Conservation (phyloP, 257 asterid species). For the Misopates orontium region DNA sequence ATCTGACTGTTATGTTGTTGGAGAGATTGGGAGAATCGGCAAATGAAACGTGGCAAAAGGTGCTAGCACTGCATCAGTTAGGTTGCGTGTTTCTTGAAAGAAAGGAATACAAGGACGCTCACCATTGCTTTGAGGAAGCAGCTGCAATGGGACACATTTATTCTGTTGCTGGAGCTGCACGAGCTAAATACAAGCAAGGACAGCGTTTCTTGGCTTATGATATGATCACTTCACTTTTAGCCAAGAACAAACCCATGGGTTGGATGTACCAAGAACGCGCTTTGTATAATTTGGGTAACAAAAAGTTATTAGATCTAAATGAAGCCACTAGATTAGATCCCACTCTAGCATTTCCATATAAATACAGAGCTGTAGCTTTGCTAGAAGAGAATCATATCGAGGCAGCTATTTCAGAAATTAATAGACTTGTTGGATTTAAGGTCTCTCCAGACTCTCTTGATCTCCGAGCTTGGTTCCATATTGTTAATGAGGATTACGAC, state of each 20-base stretch:
- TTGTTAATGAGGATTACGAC: constrained; percentile 62
- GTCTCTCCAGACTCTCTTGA: constrained; percentile 92
- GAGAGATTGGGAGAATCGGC: constrained; percentile 90
- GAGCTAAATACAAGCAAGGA: constrained; percentile 81
- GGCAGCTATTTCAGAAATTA: constrained; percentile 72
- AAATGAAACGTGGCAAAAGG: constrained; percentile 72
- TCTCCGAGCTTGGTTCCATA: constrained; percentile 92
- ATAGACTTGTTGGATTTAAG: constrained; percentile 71
- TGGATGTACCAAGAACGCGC: constrained; percentile 99
- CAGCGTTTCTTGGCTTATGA: constrained; percentile 81
- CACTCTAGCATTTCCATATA: constrained; percentile 83
- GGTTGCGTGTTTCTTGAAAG: constrained; percentile 96
- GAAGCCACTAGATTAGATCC: constrained; percentile 85
- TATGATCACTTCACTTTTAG: constrained; percentile 67
- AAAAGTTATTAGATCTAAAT: constrained; percentile 69
- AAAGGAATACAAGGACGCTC: constrained; percentile 83
- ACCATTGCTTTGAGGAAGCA: constrained; percentile 81
- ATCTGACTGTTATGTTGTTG: constrained; percentile 73
- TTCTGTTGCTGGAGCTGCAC: constrained; percentile 76
- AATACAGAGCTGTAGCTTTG: constrained; percentile 63
- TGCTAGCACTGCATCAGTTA: constrained; percentile 69
- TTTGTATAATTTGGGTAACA: constrained; percentile 69
- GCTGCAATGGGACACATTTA: constrained; percentile 69
- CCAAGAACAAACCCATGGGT: constrained; percentile 65
- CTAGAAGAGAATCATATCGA: constrained; percentile 57